These are phyloP conservation scores for Miamiensis avidus DNA, from an alignment of 169 alveolate species.

Conservation along the genomic window DNA sequence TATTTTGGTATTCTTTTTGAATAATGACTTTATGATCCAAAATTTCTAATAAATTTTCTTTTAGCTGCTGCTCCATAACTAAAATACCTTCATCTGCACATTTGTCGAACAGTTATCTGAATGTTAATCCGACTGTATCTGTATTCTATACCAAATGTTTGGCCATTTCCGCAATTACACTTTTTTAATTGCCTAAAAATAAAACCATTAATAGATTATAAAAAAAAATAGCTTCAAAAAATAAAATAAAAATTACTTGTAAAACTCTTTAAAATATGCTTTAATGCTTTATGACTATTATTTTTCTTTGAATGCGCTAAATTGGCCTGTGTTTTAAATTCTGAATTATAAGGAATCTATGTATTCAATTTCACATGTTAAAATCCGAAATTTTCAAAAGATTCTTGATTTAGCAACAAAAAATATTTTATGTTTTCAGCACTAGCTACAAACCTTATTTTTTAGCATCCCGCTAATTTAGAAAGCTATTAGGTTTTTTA, in stretches of 20 bases:
- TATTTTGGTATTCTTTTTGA: neutral
- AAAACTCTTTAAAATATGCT: neutral
- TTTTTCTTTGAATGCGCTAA: neutral
- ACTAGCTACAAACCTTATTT: neutral
- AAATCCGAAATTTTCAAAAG: neutral
- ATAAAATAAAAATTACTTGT: neutral
- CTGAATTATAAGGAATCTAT: neutral
- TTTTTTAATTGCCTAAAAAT: neutral
- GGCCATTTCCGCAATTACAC: neutral
- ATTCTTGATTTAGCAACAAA: neutral
- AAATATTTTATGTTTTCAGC: neutral
- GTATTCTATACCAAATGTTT: neutral
- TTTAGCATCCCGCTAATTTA: neutral
- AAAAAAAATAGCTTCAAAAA: too few relatives aligned
- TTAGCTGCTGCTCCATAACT: neutral
- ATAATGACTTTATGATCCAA: slow-evolving; percentile 10
- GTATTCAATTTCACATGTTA: neutral
- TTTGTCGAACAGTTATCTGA: neutral
- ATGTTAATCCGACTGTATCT: neutral
- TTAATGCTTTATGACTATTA: neutral
- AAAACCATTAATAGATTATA: too few relatives aligned
- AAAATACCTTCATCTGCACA: slow-evolving; percentile 4
- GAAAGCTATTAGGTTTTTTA: neutral
- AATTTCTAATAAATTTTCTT: slow-evolving; percentile 21
- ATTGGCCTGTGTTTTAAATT: neutral